Percentiles rank a stretch among this genome's conserved stretches.
Evolutionary conservation across 352 stramenopile species (phyloP).

Genomic region (Phytophthora agathidicida): DNA sequence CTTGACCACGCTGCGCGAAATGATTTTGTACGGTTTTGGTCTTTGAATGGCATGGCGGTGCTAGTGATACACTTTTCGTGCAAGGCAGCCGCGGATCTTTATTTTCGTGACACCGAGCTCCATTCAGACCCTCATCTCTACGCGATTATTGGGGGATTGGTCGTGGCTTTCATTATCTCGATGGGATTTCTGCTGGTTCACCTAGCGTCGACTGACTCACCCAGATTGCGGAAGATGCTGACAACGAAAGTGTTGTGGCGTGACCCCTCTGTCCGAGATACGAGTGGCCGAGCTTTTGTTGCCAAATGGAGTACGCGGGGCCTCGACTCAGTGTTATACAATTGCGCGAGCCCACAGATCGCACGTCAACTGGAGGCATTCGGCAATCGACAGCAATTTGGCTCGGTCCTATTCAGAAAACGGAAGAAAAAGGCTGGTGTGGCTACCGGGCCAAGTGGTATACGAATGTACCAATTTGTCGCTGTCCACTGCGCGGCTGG

Average conservation of each 20-base stretch:
- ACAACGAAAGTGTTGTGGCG: slow-evolving; percentile 12
- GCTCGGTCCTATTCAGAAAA: slow-evolving; percentile 7
- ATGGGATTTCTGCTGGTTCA: slow-evolving; percentile 26
- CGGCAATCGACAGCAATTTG: slow-evolving; percentile 9
- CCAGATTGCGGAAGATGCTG: slow-evolving; percentile 4
- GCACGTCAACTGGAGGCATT: slow-evolving; percentile 20
- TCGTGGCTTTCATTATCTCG: slow-evolving; percentile 24
- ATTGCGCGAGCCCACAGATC: slow-evolving; percentile 30
- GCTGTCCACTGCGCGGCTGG: slow-evolving; percentile 20
- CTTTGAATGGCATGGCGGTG: slow-evolving; percentile 10
- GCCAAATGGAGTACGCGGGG: slow-evolving; percentile 28
- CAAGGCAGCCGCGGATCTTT: slow-evolving; percentile 24
- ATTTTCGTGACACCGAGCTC: slow-evolving; percentile 22
- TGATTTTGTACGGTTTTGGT: slow-evolving; percentile 24
- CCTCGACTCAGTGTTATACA: slow-evolving; percentile 20
- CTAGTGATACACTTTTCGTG: slow-evolving; percentile 33
- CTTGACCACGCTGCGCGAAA: slow-evolving; percentile 19
- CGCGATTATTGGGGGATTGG: slow-evolving; percentile 32
- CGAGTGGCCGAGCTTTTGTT: slow-evolving; percentile 17
- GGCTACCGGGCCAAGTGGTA: neutral
- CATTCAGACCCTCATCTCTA: slow-evolving; percentile 43
- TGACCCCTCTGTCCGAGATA: neutral
- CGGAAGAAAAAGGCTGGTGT: slow-evolving; percentile 7
- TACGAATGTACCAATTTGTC: slow-evolving; percentile 25
- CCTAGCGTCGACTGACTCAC: neutral